A percentile compares a stretch with the other conserved stretches of the same genome.
Evolutionary conservation across 192 early-diverging fungal species (phyloP).

Genomic region (Jimgerdemannia lactiflua): DNA sequence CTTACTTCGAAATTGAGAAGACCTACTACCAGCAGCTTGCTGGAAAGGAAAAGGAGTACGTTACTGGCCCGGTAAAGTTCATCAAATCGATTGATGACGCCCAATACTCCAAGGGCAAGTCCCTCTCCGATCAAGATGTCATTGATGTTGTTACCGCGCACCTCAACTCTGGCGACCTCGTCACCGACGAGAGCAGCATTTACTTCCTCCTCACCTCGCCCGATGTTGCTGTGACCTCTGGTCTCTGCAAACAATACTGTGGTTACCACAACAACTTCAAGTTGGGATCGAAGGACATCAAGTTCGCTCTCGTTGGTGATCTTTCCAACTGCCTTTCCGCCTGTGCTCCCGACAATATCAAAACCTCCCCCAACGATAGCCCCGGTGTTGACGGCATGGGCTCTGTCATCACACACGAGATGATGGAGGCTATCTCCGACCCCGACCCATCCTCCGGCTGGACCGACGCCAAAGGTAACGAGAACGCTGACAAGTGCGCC

Average conservation of each 20-base stretch:
- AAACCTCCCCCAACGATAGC: conserved; percentile 19
- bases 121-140: conserved; percentile 7
- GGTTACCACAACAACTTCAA: conserved; percentile 13
- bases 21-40: conserved; percentile 13
- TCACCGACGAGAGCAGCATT: conserved; percentile 9
- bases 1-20: conserved; percentile 19
- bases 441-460: conserved; percentile 23
- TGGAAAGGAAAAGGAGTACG: not conserved
- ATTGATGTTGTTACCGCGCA: conserved; percentile 7
- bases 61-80: conserved; percentile 8
- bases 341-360: conserved; percentile 17
- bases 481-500: conserved; percentile 32
- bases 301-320: conserved; percentile 12
- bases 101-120: conserved; percentile 18
- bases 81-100: not conserved
- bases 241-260: conserved; percentile 18
- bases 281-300: not conserved
- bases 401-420: conserved; percentile 30
- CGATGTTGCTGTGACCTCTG: conserved; percentile 15
- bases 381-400: conserved; percentile 31
- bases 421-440: conserved; percentile 28
- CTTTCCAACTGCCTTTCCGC: not conserved
- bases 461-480: conserved; percentile 28
- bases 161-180: conserved; percentile 7
- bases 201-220: conserved; percentile 12